A percentile compares a stretch with the other conserved stretches of the same genome.
Evolutionary conservation across 345 rosid species (phyloP).

Genomic region (Salix arbutifolia): DNA sequence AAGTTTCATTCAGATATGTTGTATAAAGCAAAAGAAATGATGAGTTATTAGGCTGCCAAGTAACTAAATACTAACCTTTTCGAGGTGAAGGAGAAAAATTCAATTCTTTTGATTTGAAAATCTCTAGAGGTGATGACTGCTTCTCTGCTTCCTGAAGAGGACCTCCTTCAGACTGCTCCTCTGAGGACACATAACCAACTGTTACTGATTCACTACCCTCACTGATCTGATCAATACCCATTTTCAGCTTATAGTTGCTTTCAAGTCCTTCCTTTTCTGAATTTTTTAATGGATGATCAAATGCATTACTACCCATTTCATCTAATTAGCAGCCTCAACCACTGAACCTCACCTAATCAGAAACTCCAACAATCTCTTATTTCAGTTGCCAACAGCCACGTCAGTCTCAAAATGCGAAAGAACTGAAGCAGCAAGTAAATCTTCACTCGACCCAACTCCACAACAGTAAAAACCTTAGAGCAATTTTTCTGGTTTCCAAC

Average conservation of each 20-base stretch:
- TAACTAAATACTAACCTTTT: slow-evolving; percentile 37
- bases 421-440: background rate
- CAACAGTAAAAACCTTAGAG: background rate
- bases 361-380: slow-evolving; percentile 5
- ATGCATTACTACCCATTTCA: slow-evolving; percentile 52
- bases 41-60: background rate
- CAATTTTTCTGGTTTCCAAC: slow-evolving; percentile 5
- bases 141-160: slow-evolving; percentile 21
- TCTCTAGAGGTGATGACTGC: slow-evolving; percentile 30
- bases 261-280: slow-evolving; percentile 27
- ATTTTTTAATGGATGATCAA: slow-evolving; percentile 42
- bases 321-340: slow-evolving; percentile 14
- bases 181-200: slow-evolving; percentile 19
- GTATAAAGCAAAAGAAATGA: background rate
- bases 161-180: slow-evolving; percentile 16
- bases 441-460: background rate
- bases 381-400: background rate
- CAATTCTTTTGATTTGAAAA: slow-evolving; percentile 17
- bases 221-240: slow-evolving; percentile 16
- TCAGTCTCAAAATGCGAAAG: background rate
- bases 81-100: slow-evolving; percentile 25
- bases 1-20: background rate
- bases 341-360: slow-evolving; percentile 1
- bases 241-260: slow-evolving; percentile 24
- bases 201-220: slow-evolving; percentile 12